Base-by-base conservation (phyloP, 2,329 filamentous ascomycete species). In the Westerdykella sp. region DNA sequence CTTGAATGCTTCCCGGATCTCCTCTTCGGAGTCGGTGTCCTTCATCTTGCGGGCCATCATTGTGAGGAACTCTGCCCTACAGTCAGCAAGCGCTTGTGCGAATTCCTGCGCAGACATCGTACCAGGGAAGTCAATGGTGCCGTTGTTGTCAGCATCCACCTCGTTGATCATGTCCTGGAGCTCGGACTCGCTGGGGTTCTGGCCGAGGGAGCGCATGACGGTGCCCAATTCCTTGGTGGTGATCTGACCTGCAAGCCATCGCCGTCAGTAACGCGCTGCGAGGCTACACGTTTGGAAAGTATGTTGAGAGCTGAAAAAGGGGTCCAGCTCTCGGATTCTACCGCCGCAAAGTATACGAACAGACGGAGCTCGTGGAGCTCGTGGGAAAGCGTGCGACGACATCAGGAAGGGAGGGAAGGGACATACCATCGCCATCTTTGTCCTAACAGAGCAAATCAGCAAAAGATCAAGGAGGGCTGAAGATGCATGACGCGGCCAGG, bases 161-260 rank as follows among this genome's bases (percentile, higher is more conserved):
- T 83, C 80, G 67, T 80, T 80, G 69, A 83, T 79, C 71, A 83
- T 80, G 63, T 83, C 79, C 62, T 80, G 74, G 42, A 83, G 71
- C 66, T 83, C 79, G 43, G 74, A 73, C 51, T 79, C 76, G 66
- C 75, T 78, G 47, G 79, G 77, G 64, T 80, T 80, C 57, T 81
- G 75, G 57, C 79, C 79, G 32, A 83, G 76, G 44, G 76, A 79
- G 60, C 73, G 73, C 79, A 83, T 82, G 54, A 82, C 78, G 41
- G 75, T 76, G 60, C 78, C 78, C 42, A 83, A 73, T 65, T 82
- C 79, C 55, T 75, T 75, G 59, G 77, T 79, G 47, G 78, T 81
- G 70, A 83, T 82, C 63, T 80, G 76, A 49, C 79, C 79, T 80
- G 56, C 51, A 35, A 40, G 21, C 46, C 40, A 45, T 40, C 41